A percentile compares a stretch with the other conserved stretches of the same genome.
Conservation (phyloP, 2,329 filamentous ascomycete species). For the Dothiorella sarmentorum region DNA sequence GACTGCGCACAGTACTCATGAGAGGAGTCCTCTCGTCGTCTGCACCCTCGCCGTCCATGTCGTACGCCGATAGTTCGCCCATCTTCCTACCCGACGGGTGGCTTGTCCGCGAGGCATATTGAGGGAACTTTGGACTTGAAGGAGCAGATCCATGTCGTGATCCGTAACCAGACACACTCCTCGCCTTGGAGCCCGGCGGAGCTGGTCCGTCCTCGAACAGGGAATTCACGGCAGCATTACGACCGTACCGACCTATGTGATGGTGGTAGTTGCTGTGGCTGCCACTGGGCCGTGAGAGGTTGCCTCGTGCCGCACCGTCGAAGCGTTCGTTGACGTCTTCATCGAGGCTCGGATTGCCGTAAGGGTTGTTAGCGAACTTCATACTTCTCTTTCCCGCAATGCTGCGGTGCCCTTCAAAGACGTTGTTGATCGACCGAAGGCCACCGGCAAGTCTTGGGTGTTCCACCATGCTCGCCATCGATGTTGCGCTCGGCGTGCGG, state of each 20-base stretch:
- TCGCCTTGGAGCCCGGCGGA: constrained; percentile 64
- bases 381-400: constrained; percentile 82
- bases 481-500: constrained; percentile 89
- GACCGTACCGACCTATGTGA: constrained; percentile 74
- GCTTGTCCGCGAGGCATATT: constrained; percentile 44
- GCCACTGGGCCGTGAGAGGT: constrained; percentile 46
- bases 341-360: constrained; percentile 59
- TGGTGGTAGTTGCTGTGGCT: constrained; percentile 75
- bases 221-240: constrained; percentile 33
- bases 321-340: constrained; percentile 36
- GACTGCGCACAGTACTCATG: constrained; percentile 62
- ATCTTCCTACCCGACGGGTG: constrained; percentile 49
- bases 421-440: constrained; percentile 62
- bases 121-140: constrained; percentile 61
- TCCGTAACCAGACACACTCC: constrained; percentile 57
- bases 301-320: constrained; percentile 37
- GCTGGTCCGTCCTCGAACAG: constrained; percentile 54
- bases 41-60: constrained; percentile 76
- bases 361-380: constrained; percentile 86
- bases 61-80: constrained; percentile 66
- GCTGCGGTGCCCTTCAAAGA: constrained; percentile 62
- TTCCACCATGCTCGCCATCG: constrained; percentile 67
- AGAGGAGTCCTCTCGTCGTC: constrained; percentile 88
- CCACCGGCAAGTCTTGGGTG: constrained; percentile 42
- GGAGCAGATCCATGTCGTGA: constrained; percentile 50